Conservation (phyloP, 1,284 basidiomycete species). For the Pisolithus thermaeus region DNA sequence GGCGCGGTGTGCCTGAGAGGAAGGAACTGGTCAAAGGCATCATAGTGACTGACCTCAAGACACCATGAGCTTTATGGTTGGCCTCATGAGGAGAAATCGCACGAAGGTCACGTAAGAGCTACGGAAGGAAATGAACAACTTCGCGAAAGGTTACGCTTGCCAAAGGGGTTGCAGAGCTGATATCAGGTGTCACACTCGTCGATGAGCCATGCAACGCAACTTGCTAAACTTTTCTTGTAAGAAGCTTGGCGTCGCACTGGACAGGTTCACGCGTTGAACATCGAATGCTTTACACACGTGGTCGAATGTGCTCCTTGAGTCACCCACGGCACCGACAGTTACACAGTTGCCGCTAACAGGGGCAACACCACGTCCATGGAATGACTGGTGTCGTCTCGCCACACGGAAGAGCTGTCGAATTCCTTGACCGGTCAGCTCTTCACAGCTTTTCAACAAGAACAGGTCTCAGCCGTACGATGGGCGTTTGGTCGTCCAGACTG, state of each 20-base stretch:
- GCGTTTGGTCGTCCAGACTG: slow-evolving; percentile 95
- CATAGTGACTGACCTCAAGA: slow-evolving; percentile 96
- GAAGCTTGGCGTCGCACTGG: background rate
- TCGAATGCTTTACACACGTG: slow-evolving; percentile 94
- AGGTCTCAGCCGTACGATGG: slow-evolving; percentile 31
- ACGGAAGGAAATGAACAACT: slow-evolving; percentile 92
- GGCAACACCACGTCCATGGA: slow-evolving; percentile 90
- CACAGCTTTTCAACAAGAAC: slow-evolving; percentile 6
- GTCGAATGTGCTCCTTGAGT: slow-evolving; percentile 92
- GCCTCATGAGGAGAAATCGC: slow-evolving; percentile 87
- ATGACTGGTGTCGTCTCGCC: slow-evolving; percentile 89
- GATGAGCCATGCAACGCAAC: slow-evolving; percentile 39
- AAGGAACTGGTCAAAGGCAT: slow-evolving; percentile 98
- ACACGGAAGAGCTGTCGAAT: slow-evolving; percentile 91
- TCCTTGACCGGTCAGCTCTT: slow-evolving; percentile 71
- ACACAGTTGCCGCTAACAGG: slow-evolving; percentile 90
- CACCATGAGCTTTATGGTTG: slow-evolving; percentile 99
- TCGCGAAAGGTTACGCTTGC: slow-evolving; percentile 95
- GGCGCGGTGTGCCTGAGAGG: slow-evolving; percentile 96
- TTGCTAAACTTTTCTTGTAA: slow-evolving; percentile 11
- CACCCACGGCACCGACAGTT: slow-evolving; percentile 94
- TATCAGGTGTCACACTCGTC: slow-evolving; percentile 96
- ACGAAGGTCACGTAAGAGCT: slow-evolving; percentile 98
- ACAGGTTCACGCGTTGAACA: slow-evolving; percentile 98
- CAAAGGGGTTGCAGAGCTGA: slow-evolving; percentile 95